Base-by-base conservation (phyloP, 768 basidiomycete genomes). In the Termitomyces titanicus region DNA sequence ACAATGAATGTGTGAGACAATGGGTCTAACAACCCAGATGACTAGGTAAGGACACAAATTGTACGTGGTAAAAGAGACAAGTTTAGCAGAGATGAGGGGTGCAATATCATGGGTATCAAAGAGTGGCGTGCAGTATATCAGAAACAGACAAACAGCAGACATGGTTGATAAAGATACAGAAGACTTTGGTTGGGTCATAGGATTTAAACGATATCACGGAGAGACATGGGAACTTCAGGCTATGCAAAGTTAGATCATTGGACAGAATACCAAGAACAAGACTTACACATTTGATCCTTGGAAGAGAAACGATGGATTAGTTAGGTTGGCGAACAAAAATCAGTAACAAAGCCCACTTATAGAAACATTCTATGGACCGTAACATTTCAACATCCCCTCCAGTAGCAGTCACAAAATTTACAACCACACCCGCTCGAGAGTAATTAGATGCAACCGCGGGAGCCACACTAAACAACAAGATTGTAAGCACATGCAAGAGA, bases 311-410 rank as follows among this genome's bases (percentile, higher is more conserved):
- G 13, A 22, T n/a, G 17, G 22, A 17, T 10, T 10, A 10, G 17
- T 24, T 6, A 48, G 17, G 22, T n/a, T 12, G 24, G 2, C n/a
- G 3, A 5, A 18, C 24, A 17, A 18, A 27, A n/a, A n/a, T 48
- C 24, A 8, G 11, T 25, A 22, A 35, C 24, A 13, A 37, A 17
- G n/a, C 47, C 37, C 47, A 49, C 47, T 49, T 49, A 24, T 49
- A 49, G 75, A 94, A 96, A 80, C 94, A 96, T 78, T 98, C 96
- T 79, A 98, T 98, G 63, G 91, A 92, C 66, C 96, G 84, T 59
- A 98, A 76, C 94, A 98, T 97, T 75, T 98, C 96, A 53, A 98
- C 95, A 69, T 98, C 96, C 39, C 94, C 95, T 29, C 95, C 94
- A 13, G 94, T 94, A 52, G 95, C 96, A 54, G 95, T 97, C 58